Evolutionary conservation across 768 basidiomycete genomes (phyloP), one percentile per base, ranked within the genome.

Genomic region (Lactarius trivialis): DNA sequence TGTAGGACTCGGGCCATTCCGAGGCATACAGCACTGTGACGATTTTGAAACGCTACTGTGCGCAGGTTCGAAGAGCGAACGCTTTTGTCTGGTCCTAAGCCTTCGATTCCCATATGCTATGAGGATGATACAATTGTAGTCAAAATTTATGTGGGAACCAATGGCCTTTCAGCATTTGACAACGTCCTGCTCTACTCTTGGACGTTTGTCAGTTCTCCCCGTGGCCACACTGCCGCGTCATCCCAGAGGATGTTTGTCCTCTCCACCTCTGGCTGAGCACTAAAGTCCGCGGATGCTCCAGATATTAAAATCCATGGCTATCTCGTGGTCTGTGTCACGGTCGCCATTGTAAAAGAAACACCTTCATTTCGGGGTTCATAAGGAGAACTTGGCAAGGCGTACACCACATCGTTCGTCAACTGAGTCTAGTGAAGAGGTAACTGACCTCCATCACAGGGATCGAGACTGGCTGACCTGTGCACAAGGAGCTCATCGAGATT

Each of bases 81-180:
- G 1, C n/a, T 55, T 60, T 52, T 56, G 30, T 33, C n/a, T 30
- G 30, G 49, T n/a, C 7, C 24, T 19, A 28, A 24, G 15, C 37
- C 36, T 33, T 17, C 9, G 9, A 36, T 48, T 11, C 50, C 24
- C 5, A 56, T 9, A 63, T n/a, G 30, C 8, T 51, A 49, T 12
- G 30, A 2, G 6, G 53, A 28, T 28, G 26, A 59, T 37, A 34
- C 49, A n/a, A 49, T 17, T 52, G 45, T 56, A 61, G 70, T 71
- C 73, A 88, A 45, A 82, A 73, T 61, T 75, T 80, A 58, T 85
- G 81, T 0, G 85, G 88, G 26, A 78, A 74, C 89, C 89, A 91
- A 69, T 91, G 87, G 30, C 76, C 78, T 56, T 74, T 79, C 65
- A 90, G 70, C 67, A 71, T 60, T 73, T 80, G 14, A 78, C 86